phyloP scores from a whole-genome alignment of 2,329 filamentous ascomycete genomes.

The Zelopaecilomyces penicillatus region DNA sequence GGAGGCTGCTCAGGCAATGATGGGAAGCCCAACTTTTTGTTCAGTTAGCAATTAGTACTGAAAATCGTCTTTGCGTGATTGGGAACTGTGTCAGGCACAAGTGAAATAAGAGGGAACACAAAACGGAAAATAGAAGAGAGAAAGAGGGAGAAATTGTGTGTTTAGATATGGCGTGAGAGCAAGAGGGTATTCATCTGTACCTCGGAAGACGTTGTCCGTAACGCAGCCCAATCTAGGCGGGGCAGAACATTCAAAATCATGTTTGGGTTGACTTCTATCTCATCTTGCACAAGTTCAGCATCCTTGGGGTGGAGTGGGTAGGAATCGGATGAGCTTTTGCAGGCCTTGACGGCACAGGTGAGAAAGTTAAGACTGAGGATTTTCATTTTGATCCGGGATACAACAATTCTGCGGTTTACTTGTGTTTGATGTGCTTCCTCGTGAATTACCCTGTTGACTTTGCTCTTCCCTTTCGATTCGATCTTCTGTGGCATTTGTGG shows the following conservation, averaged over 20 bases:
- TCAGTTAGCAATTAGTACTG: neutral
- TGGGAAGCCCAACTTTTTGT: slow-evolving; percentile 65
- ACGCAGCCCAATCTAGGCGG: slow-evolving; percentile 78
- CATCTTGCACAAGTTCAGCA: slow-evolving; percentile 81
- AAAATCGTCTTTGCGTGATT: slow-evolving; percentile 6
- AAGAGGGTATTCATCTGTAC: slow-evolving; percentile 34
- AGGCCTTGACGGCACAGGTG: slow-evolving; percentile 90
- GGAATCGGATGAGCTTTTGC: slow-evolving; percentile 70
- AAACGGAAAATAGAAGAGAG: neutral
- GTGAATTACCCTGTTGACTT: too few species aligned
- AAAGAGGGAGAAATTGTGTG: neutral
- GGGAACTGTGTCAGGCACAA: too few species aligned
- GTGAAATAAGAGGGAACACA: neutral
- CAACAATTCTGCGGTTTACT: too few species aligned
- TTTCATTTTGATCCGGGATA: slow-evolving; percentile 59
- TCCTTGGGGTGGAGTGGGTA: slow-evolving; percentile 92
- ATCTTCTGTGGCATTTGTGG: too few species aligned
- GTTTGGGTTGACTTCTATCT: slow-evolving; percentile 70
- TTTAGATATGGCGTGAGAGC: neutral
- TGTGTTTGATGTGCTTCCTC: too few species aligned
- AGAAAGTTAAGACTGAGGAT: slow-evolving; percentile 93
- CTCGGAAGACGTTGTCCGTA: slow-evolving; percentile 69
- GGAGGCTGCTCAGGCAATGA: slow-evolving; percentile 58
- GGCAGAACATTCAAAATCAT: slow-evolving; percentile 81
- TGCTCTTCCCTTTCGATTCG: too few species aligned